A percentile compares a stretch with the other conserved stretches of the same genome.
phyloP scores from a whole-genome alignment of 768 basidiomycete genomes.

The Mycena kentingensis region DNA sequence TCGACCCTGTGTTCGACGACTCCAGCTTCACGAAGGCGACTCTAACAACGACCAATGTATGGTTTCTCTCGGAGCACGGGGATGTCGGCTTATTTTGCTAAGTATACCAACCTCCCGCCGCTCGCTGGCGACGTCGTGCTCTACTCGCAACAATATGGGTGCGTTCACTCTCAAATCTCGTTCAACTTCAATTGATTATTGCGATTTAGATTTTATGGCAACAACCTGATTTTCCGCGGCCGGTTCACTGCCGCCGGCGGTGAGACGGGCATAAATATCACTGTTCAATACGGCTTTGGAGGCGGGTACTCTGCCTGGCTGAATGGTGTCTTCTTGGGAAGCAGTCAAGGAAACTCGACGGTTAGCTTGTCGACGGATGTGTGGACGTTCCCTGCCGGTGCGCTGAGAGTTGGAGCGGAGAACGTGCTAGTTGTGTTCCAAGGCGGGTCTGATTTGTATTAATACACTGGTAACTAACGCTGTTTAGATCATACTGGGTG shows the following conservation, averaged over 20 bases:
- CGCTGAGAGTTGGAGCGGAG: conserved; percentile 37
- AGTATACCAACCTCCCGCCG: conserved; percentile 55
- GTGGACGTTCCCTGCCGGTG: conserved; percentile 42
- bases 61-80: conserved; percentile 4
- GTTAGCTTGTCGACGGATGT: conserved; percentile 44
- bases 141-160: conserved; percentile 58
- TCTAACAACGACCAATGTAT: conserved; percentile 47
- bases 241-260: conserved; percentile 51
- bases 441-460: conserved; percentile 24
- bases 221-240: conserved; percentile 54
- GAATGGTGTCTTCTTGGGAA: conserved; percentile 52
- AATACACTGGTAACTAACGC: neutral
- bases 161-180: conserved; percentile 5
- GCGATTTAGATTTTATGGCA: conserved; percentile 49
- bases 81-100: neutral
- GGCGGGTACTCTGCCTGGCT: conserved; percentile 56
- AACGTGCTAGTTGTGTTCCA: conserved; percentile 46
- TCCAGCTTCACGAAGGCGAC: conserved; percentile 46
- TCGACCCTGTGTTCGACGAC: conserved; percentile 49
- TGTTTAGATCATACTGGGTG: conserved; percentile 54
- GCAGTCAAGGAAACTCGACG: conserved; percentile 45
- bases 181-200: conserved; percentile 20
- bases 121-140: conserved; percentile 45
- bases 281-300: conserved; percentile 52
- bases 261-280: conserved; percentile 47